Base-by-base conservation (phyloP, 116 monocot genomes). In the Iris pallida region DNA sequence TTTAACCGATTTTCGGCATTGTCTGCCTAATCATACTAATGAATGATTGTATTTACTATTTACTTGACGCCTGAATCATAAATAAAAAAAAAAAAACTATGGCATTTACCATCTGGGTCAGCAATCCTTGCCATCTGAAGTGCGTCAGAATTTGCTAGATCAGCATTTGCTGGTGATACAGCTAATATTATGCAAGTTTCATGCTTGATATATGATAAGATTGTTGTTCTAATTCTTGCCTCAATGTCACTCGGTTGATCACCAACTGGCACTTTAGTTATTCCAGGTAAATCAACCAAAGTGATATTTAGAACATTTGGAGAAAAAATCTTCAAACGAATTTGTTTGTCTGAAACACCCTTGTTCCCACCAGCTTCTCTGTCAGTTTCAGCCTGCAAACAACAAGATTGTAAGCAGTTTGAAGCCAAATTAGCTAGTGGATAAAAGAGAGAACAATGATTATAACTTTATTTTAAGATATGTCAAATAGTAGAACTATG, bases 131-230 rank as follows among this genome's bases (percentile, higher is more conserved):
- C 87, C 85, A 91, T 87, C 72, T 91, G 91, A 61, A 91, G 87
- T 20, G 91, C 91, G 80, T 91, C 91, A 57, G 91, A 91, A 58
- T 91, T 91, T 47, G 91, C 79, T 58, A 91, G 76, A 66, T 91
- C 91, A 68, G 91, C 84, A 91, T 91, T 91, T 64, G 87, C 91
- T 51, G 91, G 91, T 15, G 91, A 88, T 63, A 91, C 91, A 74
- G 91, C 91, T 73, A 91, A 76, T 45, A 91, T 91, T 45, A 91
- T 82, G 63, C 91, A 91, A 57, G 87, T 91, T 65, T 87, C 85
- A 59, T 82, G 87, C 51, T 80, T 85, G 68, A 91, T 91, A 63
- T 87, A 87, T 15, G 80, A 80, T 47, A 87, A 63, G 45, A 91
- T 87, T 85, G 87, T 87, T 45, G 84, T 87, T 68, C 91, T 81